Evolutionary conservation across 805 yeast species (phyloP).

Genomic region (Zygoascus biomembranicola): DNA sequence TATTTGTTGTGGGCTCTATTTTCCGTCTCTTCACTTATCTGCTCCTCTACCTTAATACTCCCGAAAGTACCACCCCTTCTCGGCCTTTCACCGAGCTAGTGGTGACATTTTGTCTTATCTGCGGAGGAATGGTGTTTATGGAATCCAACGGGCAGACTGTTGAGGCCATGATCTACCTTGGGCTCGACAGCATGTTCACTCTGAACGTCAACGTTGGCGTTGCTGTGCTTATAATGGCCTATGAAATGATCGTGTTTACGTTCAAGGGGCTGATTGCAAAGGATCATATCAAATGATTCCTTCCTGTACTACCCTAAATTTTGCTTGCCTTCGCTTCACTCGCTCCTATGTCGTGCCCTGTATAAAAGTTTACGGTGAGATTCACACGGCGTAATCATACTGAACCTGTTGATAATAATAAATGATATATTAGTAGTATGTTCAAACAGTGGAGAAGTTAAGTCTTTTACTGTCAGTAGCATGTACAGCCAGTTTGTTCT

Average conservation of each 20-base stretch:
- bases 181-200: conserved; percentile 82
- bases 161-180: conserved; percentile 72
- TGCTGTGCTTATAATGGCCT: conserved; percentile 73
- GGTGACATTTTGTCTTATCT: conserved; percentile 65
- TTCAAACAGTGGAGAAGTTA: too few species aligned
- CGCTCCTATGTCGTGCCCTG: neutral
- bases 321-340: neutral
- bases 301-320: neutral
- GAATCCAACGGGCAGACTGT: conserved; percentile 83
- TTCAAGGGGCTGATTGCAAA: conserved; percentile 24
- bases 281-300: neutral
- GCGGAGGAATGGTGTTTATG: conserved; percentile 91
- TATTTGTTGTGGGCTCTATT: conserved; percentile 74
- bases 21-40: conserved; percentile 62
- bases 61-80: conserved; percentile 36
- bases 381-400: too few species aligned
- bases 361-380: too few species aligned
- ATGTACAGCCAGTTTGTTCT: too few species aligned
- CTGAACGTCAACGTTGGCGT: conserved; percentile 79
- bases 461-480: too few species aligned
- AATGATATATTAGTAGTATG: too few species aligned
- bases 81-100: conserved; percentile 85
- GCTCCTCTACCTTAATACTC: conserved; percentile 38
- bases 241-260: conserved; percentile 65
- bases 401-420: too few species aligned